Evolutionary conservation across 2,329 filamentous ascomycete species (phyloP).

Genomic region (Sporothrix curviconia): DNA sequence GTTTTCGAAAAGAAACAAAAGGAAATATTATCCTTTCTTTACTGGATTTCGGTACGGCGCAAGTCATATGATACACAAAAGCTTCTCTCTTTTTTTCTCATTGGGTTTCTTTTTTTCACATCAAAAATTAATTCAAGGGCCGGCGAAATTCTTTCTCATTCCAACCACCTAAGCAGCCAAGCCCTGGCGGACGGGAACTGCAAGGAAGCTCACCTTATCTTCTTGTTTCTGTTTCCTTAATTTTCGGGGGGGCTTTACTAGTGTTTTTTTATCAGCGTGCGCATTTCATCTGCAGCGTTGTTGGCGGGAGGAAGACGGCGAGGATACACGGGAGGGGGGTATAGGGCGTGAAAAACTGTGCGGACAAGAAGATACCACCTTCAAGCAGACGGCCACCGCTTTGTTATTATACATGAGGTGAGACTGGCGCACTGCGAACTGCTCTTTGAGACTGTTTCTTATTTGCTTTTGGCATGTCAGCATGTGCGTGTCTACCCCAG

Average conservation of each 20-base stretch:
- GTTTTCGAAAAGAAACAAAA: constrained; percentile 3
- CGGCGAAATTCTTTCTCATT: background rate
- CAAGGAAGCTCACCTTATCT: too few relatives aligned
- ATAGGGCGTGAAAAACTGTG: too few relatives aligned
- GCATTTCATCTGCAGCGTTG: background rate
- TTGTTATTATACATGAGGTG: background rate
- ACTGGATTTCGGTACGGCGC: constrained; percentile 18
- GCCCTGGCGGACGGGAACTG: background rate
- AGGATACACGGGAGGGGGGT: background rate
- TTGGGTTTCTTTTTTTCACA: background rate
- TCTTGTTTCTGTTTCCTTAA: background rate
- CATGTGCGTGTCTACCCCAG: too few relatives aligned
- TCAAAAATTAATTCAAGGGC: too few relatives aligned
- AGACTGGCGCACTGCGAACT: background rate
- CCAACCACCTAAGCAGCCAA: too few relatives aligned
- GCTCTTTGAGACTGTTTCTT: background rate
- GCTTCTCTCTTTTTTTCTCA: background rate
- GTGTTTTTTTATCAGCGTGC: background rate
- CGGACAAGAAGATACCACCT: background rate
- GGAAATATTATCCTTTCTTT: background rate
- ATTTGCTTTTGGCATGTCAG: too few relatives aligned
- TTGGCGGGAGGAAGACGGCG: background rate
- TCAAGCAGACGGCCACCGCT: background rate
- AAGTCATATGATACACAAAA: constrained; percentile 17
- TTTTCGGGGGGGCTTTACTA: background rate